Base-by-base conservation (phyloP, 2,329 filamentous ascomycete species). In the Samsoniella hepiali region DNA sequence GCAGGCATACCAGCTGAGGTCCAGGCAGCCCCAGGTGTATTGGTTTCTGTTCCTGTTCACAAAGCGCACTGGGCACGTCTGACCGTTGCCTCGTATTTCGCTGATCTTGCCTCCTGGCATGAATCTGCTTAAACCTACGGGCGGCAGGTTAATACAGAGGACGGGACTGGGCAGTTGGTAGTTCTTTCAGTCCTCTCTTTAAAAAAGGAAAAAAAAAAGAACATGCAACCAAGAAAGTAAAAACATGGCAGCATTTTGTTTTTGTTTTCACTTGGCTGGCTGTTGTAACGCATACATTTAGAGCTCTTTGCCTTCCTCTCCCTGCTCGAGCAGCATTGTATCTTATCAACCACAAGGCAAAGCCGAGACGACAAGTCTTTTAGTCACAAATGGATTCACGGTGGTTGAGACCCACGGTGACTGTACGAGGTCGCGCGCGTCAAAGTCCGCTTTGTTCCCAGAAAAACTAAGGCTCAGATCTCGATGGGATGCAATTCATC, bases 401-500 rank as follows among this genome's bases (percentile, higher is more conserved):
- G 11, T 9, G 15, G 32, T n/a, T 22, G 3, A 50, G 32, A 6
- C 36, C n/a, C 6, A 38, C 17, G 11, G 17, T 9, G 8, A 22
- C 15, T 13, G 7, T 38, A 58, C 10, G 15, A 9, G 10, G 31
- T 15, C 10, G 10, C 13, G 42, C 17, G 17, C 31, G 9, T 40
- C 13, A 38, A 49, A 50, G 22, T 38, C 4, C 40, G 22, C 56
- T 47, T 49, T 32, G n/a, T 38, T 9, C 3, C 3, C 1, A 13
- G 32, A 9, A 36, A 11, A 17, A 11, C 8, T 31, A 2, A 58
- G 42, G 11, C 32, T 13, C 44, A 49, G 45, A 59, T 59, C 56
- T 59, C 44, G 57, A 59, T 59, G 57, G 15, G 22, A 32, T 47
- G 57, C 45, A 45, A 40, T 40, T 5, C 10, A 50, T 40, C 57